Conservation (phyloP, 495 filamentous ascomycete species). For the Ascodesmis nigricans region DNA sequence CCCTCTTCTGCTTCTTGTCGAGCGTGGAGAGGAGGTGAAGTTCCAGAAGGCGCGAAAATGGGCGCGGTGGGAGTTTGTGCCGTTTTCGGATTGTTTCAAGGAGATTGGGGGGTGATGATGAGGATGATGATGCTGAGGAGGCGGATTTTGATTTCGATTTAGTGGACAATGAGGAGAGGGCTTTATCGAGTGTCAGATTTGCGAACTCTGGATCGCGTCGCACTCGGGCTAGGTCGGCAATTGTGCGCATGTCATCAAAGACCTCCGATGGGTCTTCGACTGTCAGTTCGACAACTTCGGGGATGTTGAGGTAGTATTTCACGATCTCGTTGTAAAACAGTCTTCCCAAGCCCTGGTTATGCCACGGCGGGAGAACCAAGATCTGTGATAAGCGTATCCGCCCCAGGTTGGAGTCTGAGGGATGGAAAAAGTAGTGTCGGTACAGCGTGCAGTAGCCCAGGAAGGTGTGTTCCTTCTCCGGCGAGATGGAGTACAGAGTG, state of each 20-base stretch:
- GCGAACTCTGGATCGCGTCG: constrained; percentile 31
- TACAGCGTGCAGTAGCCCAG: constrained; percentile 78
- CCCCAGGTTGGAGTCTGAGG: constrained; percentile 21
- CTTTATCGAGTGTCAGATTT: constrained; percentile 24
- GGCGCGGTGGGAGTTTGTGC: constrained; percentile 44
- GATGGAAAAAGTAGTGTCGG: constrained; percentile 45
- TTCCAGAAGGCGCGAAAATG: constrained; percentile 34
- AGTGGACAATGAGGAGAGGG: constrained; percentile 18
- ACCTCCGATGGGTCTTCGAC: constrained; percentile 91
- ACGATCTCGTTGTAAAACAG: constrained; percentile 59
- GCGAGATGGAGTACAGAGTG: constrained; percentile 30
- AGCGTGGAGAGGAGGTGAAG: constrained; percentile 1
- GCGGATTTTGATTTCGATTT: no score
- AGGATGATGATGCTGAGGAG: no score
- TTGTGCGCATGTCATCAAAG: constrained; percentile 77
- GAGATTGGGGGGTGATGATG: constrained; percentile 33
- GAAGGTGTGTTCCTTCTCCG: constrained; percentile 28
- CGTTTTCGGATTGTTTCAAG: not conserved
- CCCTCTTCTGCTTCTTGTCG: constrained; percentile 27
- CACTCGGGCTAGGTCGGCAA: constrained; percentile 54
- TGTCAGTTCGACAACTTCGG: constrained; percentile 56
- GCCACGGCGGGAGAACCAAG: constrained; percentile 73
- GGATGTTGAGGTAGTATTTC: constrained; percentile 34
- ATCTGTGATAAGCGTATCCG: constrained; percentile 84
- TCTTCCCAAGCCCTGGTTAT: constrained; percentile 53